Conservation (phyloP, 495 filamentous ascomycete species). For the Apodospora peruviana region DNA sequence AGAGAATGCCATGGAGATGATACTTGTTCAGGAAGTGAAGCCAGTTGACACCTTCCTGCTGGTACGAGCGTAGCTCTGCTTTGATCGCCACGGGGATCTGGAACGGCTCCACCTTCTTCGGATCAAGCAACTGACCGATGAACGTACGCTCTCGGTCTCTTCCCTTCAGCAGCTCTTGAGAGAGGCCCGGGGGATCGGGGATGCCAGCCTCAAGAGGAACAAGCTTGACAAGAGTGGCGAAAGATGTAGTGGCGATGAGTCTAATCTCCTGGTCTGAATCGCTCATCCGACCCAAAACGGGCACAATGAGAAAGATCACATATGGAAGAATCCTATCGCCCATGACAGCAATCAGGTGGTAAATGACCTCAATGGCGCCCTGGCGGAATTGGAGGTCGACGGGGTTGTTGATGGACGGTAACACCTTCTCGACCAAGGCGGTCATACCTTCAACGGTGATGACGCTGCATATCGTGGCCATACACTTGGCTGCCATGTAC, state of each 20-base stretch:
- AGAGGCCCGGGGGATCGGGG: conserved; percentile 90
- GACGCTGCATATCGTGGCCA: conserved; percentile 94
- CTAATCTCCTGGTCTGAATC: conserved; percentile 94
- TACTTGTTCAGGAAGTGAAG: conserved; percentile 96
- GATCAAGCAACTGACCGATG: conserved; percentile 91
- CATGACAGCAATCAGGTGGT: conserved; percentile 97
- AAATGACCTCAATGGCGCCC: conserved; percentile 89
- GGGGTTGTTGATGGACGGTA: conserved; percentile 85
- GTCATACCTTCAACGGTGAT: conserved; percentile 94
- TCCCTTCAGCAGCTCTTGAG: conserved; percentile 78
- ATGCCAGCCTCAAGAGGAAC: conserved; percentile 98
- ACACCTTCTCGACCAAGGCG: conserved; percentile 84
- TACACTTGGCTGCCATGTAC: conserved; percentile 95
- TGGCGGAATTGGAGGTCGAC: conserved; percentile 81
- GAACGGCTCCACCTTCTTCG: conserved; percentile 92
- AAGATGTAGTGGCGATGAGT: conserved; percentile 91
- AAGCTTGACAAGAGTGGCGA: conserved; percentile 95
- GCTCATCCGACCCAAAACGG: conserved; percentile 97
- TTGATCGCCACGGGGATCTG: conserved; percentile 93
- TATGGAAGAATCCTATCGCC: conserved; percentile 93
- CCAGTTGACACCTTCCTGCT: conserved; percentile 99
- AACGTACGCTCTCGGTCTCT: conserved; percentile 92
- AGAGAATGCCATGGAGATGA: conserved; percentile 95
- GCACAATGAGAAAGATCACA: conserved; percentile 98
- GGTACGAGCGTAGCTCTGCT: conserved; percentile 89